A percentile compares a stretch with the other conserved stretches of the same genome.
phyloP scores from a whole-genome alignment of 2,329 filamentous ascomycete genomes.

The Hypoxylon sp. region DNA sequence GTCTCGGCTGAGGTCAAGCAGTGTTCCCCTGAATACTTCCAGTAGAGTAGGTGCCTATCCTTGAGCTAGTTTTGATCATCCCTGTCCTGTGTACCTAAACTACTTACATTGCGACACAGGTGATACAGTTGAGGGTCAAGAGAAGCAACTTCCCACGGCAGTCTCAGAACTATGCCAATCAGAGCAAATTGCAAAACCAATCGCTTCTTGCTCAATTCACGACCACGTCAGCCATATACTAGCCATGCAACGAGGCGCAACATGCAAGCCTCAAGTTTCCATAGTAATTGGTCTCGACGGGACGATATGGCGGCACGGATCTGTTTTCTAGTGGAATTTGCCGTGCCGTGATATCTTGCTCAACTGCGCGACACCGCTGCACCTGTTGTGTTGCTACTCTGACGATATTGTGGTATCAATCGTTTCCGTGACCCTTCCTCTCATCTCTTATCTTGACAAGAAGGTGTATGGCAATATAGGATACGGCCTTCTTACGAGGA shows the following conservation, averaged over 20 bases:
- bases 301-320: constrained; percentile 2
- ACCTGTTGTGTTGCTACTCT: background rate
- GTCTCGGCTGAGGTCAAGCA: background rate
- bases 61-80: background rate
- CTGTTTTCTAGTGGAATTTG: background rate
- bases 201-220: background rate
- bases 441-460: background rate
- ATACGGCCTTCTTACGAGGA: background rate
- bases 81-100: too few relatives aligned
- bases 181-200: background rate
- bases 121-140: too few relatives aligned
- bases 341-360: background rate
- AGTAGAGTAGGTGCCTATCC: background rate
- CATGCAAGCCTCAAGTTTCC: background rate
- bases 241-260: constrained; percentile 1
- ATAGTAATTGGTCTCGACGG: background rate
- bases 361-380: background rate
- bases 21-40: background rate
- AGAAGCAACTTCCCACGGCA: background rate
- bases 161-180: background rate
- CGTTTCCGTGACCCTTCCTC: background rate
- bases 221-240: background rate
- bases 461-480: background rate
- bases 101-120: background rate
- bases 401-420: background rate